A percentile compares a stretch with the other conserved stretches of the same genome.
phyloP scores from a whole-genome alignment of 2,329 filamentous ascomycete genomes.

The Metarhizium rileyi region DNA sequence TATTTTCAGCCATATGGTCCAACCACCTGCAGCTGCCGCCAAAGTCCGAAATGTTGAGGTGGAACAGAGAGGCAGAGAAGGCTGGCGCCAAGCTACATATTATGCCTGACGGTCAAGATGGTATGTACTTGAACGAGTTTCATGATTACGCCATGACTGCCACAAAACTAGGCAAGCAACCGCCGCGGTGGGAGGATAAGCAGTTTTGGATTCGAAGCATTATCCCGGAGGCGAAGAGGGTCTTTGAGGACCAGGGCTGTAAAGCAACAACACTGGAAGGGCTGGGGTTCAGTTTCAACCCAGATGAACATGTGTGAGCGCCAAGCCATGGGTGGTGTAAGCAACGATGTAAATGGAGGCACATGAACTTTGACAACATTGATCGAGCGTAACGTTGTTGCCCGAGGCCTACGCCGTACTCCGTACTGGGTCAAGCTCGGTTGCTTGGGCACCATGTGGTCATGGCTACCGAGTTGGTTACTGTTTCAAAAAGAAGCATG shows the following conservation, averaged over 20 bases:
- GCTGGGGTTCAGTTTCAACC: slow-evolving; percentile 56
- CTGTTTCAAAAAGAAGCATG: no score
- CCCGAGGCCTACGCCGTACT: no score
- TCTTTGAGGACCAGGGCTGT: slow-evolving; percentile 58
- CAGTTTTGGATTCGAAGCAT: slow-evolving; percentile 62
- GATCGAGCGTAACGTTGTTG: no score
- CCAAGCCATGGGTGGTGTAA: neutral
- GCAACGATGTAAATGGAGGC: no score
- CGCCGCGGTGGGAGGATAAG: slow-evolving; percentile 61
- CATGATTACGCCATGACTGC: slow-evolving; percentile 50
- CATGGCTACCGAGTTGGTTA: no score
- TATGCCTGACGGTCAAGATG: slow-evolving; percentile 38
- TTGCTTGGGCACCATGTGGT: no score
- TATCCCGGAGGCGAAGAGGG: slow-evolving; percentile 59
- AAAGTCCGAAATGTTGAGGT: slow-evolving; percentile 52
- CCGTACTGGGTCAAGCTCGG: no score
- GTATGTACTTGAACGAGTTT: slow-evolving; percentile 58
- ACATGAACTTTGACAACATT: no score
- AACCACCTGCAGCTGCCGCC: slow-evolving; percentile 58
- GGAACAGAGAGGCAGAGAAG: slow-evolving; percentile 55
- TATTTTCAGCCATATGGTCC: slow-evolving; percentile 68
- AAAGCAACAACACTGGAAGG: slow-evolving; percentile 57
- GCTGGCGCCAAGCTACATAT: slow-evolving; percentile 22
- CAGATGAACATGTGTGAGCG: slow-evolving; percentile 1
- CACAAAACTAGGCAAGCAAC: slow-evolving; percentile 49